phyloP scores from a whole-genome alignment of 129 eudicot species.

The Chrysanthemum lavandulifolium region DNA sequence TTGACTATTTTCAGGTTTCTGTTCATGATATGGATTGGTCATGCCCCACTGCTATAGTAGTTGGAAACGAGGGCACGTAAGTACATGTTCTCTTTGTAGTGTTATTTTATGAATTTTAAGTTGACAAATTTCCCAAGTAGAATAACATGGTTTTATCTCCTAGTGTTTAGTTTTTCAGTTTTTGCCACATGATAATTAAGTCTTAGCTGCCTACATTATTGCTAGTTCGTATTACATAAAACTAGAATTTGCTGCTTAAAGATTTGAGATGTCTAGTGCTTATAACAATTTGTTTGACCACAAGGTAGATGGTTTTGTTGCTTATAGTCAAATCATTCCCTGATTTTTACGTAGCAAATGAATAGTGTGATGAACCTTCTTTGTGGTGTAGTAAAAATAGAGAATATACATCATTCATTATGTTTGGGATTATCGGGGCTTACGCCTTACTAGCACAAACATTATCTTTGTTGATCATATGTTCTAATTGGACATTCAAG shows the following conservation, averaged over 20 bases:
- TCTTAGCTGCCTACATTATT: not conserved
- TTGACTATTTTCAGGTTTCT: constrained; percentile 53
- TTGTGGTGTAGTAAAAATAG: not conserved
- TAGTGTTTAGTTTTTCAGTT: too few relatives aligned
- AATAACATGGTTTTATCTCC: too few relatives aligned
- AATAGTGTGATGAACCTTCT: not conserved
- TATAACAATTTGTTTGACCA: not conserved
- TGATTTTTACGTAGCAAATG: not conserved
- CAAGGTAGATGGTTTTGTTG: not conserved
- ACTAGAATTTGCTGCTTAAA: not conserved
- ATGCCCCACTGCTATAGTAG: constrained; percentile 80
- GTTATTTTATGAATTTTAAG: not conserved
- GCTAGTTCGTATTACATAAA: not conserved
- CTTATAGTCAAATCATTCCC: not conserved
- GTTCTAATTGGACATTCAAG: not conserved
- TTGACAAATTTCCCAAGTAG: not conserved
- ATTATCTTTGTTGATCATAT: not conserved
- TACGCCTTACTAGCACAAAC: not conserved
- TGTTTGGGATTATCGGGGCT: not conserved
- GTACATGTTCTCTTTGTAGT: not conserved
- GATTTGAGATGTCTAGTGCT: not conserved
- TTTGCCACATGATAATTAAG: not conserved
- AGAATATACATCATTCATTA: not conserved
- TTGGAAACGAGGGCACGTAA: constrained; percentile 79
- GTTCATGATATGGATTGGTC: constrained; percentile 91